These are phyloP conservation scores for Mycena galericulata DNA, from an alignment of 768 basidiomycete species.

Conservation along the genomic window DNA sequence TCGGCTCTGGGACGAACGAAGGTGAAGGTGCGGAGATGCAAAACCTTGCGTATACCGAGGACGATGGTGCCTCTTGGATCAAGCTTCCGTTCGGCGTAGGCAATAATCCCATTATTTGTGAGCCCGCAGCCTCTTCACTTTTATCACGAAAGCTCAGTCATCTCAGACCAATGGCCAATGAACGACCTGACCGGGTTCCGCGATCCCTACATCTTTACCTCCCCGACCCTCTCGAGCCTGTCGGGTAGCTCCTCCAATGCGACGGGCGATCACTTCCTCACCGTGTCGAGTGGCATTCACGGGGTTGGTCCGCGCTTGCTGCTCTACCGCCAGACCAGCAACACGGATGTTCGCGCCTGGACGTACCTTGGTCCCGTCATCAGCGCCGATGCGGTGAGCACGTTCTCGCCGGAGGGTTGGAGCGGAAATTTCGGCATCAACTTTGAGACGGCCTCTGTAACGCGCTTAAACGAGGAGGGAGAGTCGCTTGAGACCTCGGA, in stretches of 20 bases:
- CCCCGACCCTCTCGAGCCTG: conserved; percentile 17
- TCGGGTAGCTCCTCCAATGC: conserved; percentile 18
- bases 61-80: conserved; percentile 31
- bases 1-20: conserved; percentile 25
- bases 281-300: conserved; percentile 25
- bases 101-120: conserved; percentile 30
- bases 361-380: conserved; percentile 29
- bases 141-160: background rate
- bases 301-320: conserved; percentile 26
- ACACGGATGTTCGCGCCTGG: conserved; percentile 26
- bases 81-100: conserved; percentile 21
- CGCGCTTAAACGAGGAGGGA: conserved; percentile 25
- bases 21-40: conserved; percentile 27
- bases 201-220: conserved; percentile 26
- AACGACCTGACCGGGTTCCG: conserved; percentile 24
- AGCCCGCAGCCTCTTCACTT: background rate
- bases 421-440: conserved; percentile 32
- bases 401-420: conserved; percentile 28
- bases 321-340: conserved; percentile 30
- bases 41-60: conserved; percentile 25
- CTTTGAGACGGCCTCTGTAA: conserved; percentile 28
- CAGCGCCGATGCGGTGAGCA: background rate
- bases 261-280: conserved; percentile 31
- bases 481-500: conserved; percentile 20
- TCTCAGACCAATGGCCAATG: conserved; percentile 27